Percentiles rank a stretch among this genome's conserved stretches.
These are phyloP conservation scores for Ogataea chonburiensis DNA, from an alignment of 805 yeast genomes.

Conservation along the genomic window DNA sequence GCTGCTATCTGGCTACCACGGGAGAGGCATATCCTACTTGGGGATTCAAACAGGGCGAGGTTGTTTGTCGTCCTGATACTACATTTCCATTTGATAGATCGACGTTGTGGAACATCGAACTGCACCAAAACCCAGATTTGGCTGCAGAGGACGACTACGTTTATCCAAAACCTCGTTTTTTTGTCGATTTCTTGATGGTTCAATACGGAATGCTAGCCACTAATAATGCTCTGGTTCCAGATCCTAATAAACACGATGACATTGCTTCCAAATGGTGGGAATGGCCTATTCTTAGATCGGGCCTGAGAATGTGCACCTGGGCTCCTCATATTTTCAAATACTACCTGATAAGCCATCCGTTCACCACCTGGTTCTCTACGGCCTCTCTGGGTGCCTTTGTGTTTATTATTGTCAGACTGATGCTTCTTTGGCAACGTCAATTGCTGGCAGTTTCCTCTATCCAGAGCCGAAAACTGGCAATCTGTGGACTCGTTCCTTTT, in stretches of 20 bases:
- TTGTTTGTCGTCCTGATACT: slow-evolving; percentile 59
- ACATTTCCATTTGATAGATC: slow-evolving; percentile 44
- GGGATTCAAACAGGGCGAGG: slow-evolving; percentile 98
- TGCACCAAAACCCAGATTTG: slow-evolving; percentile 54
- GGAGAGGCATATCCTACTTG: slow-evolving; percentile 85
- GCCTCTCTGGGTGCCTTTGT: slow-evolving; percentile 45
- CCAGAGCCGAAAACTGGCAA: slow-evolving; percentile 30
- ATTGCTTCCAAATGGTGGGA: slow-evolving; percentile 80
- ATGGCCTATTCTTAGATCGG: slow-evolving; percentile 71
- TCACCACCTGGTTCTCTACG: slow-evolving; percentile 61
- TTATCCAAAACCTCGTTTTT: slow-evolving; percentile 53
- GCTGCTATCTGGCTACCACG: slow-evolving; percentile 83
- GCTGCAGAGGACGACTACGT: slow-evolving; percentile 33
- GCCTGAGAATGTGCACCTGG: slow-evolving; percentile 81
- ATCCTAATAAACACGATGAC: slow-evolving; percentile 65
- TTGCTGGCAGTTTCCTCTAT: slow-evolving; percentile 35
- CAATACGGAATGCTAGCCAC: slow-evolving; percentile 83
- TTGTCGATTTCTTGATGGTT: slow-evolving; percentile 66
- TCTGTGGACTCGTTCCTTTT: slow-evolving; percentile 78
- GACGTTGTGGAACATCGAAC: slow-evolving; percentile 82
- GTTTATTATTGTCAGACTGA: slow-evolving; percentile 38
- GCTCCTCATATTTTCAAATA: slow-evolving; percentile 52
- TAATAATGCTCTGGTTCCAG: slow-evolving; percentile 80
- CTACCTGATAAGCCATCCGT: slow-evolving; percentile 66
- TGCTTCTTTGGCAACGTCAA: slow-evolving; percentile 71